Percentiles rank a stretch among this genome's conserved stretches.
Evolutionary conservation across 2,329 filamentous ascomycete genomes (phyloP).

Genomic region (Fusarium palustre): DNA sequence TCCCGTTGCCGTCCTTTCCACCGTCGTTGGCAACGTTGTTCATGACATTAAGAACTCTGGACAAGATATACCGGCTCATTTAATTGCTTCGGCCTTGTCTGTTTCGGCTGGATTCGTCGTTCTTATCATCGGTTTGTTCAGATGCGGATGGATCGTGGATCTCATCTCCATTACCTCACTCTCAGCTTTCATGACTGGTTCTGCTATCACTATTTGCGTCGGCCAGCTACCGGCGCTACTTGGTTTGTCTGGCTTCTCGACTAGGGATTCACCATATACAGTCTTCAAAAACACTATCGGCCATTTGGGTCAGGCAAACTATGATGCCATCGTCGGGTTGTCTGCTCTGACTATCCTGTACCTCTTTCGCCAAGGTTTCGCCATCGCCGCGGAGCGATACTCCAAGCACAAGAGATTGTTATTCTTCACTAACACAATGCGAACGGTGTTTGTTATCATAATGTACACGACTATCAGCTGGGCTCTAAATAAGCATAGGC

Average conservation of each 20-base stretch:
- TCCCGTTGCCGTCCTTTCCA: conserved; percentile 95
- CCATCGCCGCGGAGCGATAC: conserved; percentile 73
- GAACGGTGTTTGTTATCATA: conserved; percentile 91
- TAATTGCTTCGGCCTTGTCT: conserved; percentile 82
- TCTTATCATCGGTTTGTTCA: conserved; percentile 79
- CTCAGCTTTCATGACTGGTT: conserved; percentile 96
- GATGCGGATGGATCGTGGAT: conserved; percentile 91
- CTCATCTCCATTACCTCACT: conserved; percentile 91
- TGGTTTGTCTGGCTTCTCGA: conserved; percentile 81
- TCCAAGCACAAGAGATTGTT: conserved; percentile 77
- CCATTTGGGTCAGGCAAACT: conserved; percentile 70
- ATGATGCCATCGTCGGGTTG: conserved; percentile 92
- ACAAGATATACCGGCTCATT: conserved; percentile 69
- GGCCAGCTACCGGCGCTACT: conserved; percentile 87
- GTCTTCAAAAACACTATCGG: conserved; percentile 88
- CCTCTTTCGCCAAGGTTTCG: conserved; percentile 75
- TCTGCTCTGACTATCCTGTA: conserved; percentile 84
- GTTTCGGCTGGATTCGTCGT: conserved; percentile 84
- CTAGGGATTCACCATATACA: conserved; percentile 80
- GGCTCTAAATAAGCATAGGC: conserved; percentile 78
- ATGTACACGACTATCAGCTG: conserved; percentile 93
- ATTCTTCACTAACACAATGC: conserved; percentile 92
- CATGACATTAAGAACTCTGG: conserved; percentile 67
- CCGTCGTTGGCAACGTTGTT: conserved; percentile 86
- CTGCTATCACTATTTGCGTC: conserved; percentile 85